These are phyloP conservation scores for Closterium sp. DNA, from an alignment of 139 green algal genomes.

Conservation along the genomic window DNA sequence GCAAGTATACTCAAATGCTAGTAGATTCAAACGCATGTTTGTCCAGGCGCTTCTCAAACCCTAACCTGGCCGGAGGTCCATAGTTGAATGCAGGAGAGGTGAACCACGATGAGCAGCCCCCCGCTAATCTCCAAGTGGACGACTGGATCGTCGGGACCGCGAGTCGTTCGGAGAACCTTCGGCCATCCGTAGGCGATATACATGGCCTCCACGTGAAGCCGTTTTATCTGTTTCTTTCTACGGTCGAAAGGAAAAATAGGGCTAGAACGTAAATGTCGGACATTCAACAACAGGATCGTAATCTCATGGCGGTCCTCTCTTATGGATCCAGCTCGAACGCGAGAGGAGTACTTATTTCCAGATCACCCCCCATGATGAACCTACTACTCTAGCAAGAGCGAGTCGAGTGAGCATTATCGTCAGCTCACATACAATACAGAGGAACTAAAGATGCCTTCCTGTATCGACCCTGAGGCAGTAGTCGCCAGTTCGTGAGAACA, in stretches of 20 bases:
- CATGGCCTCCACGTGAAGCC: slow-evolving; percentile 15
- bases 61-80: slow-evolving; percentile 46
- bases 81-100: slow-evolving; percentile 30
- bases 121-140: slow-evolving; percentile 26
- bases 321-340: not conserved
- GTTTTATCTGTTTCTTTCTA: slow-evolving; percentile 28
- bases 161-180: slow-evolving; percentile 34
- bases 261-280: not conserved
- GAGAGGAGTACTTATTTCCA: not conserved
- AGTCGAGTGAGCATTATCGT: not conserved
- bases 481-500: not conserved
- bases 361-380: not conserved
- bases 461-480: not conserved
- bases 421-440: not conserved
- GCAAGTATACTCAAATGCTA: not conserved
- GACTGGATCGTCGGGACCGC: slow-evolving; percentile 16
- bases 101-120: slow-evolving; percentile 33
- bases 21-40: not conserved
- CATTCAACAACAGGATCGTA: not conserved
- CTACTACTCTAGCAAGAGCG: not conserved
- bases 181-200: slow-evolving; percentile 55
- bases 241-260: not conserved
- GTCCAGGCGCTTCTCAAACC: not conserved
- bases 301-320: not conserved
- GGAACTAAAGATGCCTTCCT: not conserved